Percentiles rank a stretch among this genome's conserved stretches.
phyloP scores from a whole-genome alignment of 2,329 filamentous ascomycete species.

The Incumbomyces lentus region DNA sequence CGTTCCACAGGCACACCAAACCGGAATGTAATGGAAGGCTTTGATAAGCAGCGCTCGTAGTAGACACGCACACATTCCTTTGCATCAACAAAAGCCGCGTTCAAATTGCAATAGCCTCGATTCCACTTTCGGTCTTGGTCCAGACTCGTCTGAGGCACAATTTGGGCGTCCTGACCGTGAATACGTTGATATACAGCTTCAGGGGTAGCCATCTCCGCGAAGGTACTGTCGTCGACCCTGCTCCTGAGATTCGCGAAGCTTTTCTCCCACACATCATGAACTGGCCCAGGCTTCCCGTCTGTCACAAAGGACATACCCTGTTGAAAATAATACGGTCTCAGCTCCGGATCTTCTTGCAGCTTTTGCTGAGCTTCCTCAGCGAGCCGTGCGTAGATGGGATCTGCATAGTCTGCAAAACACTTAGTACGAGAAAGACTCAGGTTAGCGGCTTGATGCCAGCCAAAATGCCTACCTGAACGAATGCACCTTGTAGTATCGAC shows the following conservation, averaged over 20 bases:
- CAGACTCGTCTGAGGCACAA: not conserved
- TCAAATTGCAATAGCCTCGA: conserved; percentile 19
- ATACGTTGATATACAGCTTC: no score
- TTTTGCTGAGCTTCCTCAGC: conserved; percentile 17
- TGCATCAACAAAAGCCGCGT: conserved; percentile 22
- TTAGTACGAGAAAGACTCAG: not conserved
- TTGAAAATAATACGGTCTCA: conserved; percentile 16
- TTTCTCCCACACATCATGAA: conserved; percentile 13
- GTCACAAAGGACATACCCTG: conserved; percentile 22
- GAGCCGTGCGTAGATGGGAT: conserved; percentile 19
- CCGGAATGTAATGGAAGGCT: conserved; percentile 15
- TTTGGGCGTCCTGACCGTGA: no score
- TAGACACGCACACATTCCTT: conserved; percentile 19
- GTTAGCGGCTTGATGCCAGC: not conserved
- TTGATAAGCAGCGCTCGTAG: conserved; percentile 18
- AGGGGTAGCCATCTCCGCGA: no score
- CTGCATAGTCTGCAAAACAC: conserved; percentile 17
- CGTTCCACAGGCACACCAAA: conserved; percentile 16
- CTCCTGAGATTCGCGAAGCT: no score
- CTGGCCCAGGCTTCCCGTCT: conserved; percentile 15
- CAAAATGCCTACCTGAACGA: conserved; percentile 21
- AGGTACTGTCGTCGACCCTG: no score
- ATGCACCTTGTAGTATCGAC: conserved; percentile 32
- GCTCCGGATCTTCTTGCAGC: conserved; percentile 17
- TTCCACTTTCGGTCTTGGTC: conserved; percentile 15